Percentiles rank a stretch among this genome's conserved stretches.
These are phyloP conservation scores for Emiliania huxleyi DNA, from an alignment of 78 protist species.

Conservation along the genomic window DNA sequence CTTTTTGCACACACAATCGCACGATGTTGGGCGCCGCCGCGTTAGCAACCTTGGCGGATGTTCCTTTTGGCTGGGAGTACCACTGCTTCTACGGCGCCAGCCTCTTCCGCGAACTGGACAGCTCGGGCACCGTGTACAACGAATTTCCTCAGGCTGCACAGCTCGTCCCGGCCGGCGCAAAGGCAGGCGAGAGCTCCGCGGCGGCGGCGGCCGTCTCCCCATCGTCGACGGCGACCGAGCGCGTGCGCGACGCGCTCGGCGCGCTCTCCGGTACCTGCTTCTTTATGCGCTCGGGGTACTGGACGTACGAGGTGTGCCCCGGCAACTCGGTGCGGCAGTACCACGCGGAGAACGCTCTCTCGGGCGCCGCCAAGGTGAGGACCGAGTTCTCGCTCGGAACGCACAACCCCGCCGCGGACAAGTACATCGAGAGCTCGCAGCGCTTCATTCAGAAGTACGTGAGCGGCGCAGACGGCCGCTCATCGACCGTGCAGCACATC, in stretches of 20 bases:
- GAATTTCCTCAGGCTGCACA: no score
- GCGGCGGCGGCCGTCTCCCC: no score
- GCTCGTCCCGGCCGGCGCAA: no score
- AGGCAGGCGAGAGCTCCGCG: no score
- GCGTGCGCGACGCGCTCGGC: background rate
- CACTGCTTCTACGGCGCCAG: no score
- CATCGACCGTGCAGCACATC: background rate
- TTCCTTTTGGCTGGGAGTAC: no score
- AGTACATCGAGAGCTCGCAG: background rate
- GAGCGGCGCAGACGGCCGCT: background rate
- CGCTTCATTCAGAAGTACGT: background rate
- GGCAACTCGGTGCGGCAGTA: background rate
- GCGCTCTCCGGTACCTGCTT: background rate
- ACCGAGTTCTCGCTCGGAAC: background rate
- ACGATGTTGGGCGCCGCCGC: no score
- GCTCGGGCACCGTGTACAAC: no score
- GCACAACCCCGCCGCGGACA: background rate
- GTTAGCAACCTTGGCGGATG: no score
- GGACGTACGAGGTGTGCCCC: slow-evolving; percentile 26
- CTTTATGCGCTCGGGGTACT: background rate
- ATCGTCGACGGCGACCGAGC: no score
- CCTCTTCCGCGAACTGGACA: no score
- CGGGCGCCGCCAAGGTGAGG: background rate
- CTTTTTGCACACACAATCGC: no score
- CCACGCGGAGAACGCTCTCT: background rate